Base-by-base conservation (phyloP, 1,284 basidiomycete genomes). In the Phellinidium pouzarii region DNA sequence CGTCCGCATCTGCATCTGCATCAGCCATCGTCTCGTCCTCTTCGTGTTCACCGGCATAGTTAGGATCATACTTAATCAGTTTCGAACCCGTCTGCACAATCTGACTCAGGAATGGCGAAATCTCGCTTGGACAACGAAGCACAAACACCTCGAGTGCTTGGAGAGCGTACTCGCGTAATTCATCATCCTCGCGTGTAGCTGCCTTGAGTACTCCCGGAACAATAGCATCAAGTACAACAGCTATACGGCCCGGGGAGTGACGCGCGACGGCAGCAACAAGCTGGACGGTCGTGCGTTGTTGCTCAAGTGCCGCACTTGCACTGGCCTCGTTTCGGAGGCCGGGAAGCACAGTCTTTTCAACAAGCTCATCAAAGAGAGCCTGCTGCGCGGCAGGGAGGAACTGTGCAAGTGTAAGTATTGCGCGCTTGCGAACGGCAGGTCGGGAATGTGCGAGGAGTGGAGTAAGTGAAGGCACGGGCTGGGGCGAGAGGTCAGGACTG, bases 51-150 rank as follows among this genome's bases (percentile, higher is more conserved):
- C 70, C 77, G 11, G 88, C 90, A 62, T 95, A 96, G 63, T 97
- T 98, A 1, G 96, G 95, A 65, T 99, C 95, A 66, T 94, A 88
- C 67, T 92, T 94, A 71, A 98, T 87, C 59, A 84, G 85, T 58
- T 84, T 78, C 31, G 78, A 78, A 2, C 85, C 89, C 11, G 78
- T 71, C 52, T 86, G 79, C 12, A 90, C 76, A 58, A 94, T 84
- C 6, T 76, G 67, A 36, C 70, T 69, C 40, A 97, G 69, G 64
- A 86, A 91, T 0, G 86, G 75, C 0, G 85, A 82, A 20, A 90
- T 79, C 62, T 95, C 93, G 1, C 78, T 72, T 0, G 93, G 91
- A 64, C 92, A 94, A 55, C 87, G 79, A 50, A 96, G 69, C 0
- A 95, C 75, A 5, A 96, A 69, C 0, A 84, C 80, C 66, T 98